Conservation (phyloP, 139 green algal genomes). For the Deuterostichococcus epilithicus region DNA sequence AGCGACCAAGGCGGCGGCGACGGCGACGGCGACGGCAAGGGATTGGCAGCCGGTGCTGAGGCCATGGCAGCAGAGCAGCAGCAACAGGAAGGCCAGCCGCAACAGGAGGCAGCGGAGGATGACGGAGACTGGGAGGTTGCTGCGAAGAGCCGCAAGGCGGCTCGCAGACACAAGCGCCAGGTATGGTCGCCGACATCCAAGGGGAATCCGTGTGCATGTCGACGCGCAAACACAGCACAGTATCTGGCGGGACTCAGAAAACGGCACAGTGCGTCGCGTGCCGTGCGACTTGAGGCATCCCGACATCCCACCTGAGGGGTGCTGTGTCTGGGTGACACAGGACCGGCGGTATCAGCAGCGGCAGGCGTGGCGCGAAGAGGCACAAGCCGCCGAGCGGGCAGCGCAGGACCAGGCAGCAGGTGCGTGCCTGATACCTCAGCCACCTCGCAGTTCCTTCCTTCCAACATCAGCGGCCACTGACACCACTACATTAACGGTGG, state of each 20-base stretch:
- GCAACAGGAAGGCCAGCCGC: conserved; percentile 15
- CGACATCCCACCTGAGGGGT: too few species aligned
- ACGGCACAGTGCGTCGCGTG: too few species aligned
- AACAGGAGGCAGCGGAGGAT: conserved; percentile 22
- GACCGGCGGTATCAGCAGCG: conserved; percentile 1
- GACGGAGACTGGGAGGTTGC: conserved; percentile 49
- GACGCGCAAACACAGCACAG: too few species aligned
- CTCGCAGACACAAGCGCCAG: conserved; percentile 7
- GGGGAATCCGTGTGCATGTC: neutral
- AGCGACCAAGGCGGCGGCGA: neutral
- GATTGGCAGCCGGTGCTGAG: neutral
- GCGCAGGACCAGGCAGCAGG: conserved; percentile 9
- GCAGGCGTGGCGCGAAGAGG: conserved; percentile 17
- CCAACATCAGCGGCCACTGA: too few species aligned
- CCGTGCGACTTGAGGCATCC: too few species aligned
- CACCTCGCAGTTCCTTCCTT: too few species aligned
- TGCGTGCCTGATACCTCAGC: too few species aligned
- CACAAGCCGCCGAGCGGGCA: conserved; percentile 6
- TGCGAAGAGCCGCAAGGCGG: conserved; percentile 32
- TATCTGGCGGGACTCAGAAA: too few species aligned
- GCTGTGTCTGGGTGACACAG: neutral
- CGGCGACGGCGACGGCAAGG: conserved; percentile 1
- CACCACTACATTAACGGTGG: too few species aligned
- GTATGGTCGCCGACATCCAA: too few species aligned
- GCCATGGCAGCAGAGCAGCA: conserved; percentile 3